phyloP scores from a whole-genome alignment of 2,329 filamentous ascomycete species.

The Monosporascus sp. region DNA sequence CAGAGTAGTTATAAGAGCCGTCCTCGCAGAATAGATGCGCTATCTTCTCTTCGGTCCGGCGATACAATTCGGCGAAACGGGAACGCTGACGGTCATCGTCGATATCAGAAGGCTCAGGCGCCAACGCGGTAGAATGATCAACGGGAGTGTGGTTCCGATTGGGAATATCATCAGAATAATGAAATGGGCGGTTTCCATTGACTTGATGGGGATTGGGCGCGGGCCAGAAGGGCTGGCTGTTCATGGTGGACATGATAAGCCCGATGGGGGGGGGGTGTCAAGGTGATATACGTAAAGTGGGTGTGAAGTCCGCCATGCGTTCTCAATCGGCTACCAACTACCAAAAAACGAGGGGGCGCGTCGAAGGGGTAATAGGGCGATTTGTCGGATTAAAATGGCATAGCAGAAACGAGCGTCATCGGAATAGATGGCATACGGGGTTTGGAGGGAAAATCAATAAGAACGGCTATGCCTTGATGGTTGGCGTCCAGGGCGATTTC shows the following conservation, averaged over 20 bases:
- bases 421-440: constrained; percentile 41
- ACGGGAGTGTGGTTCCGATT: constrained; percentile 46
- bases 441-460: constrained; percentile 37
- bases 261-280: constrained; percentile 39
- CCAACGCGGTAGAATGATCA: constrained; percentile 43
- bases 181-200: constrained; percentile 45
- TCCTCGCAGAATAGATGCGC: constrained; percentile 64
- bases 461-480: constrained; percentile 46
- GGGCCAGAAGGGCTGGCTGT: constrained; percentile 62
- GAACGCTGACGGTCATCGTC: constrained; percentile 68
- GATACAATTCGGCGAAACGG: constrained; percentile 73
- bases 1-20: constrained; percentile 45
- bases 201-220: constrained; percentile 47
- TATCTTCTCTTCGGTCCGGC: constrained; percentile 71
- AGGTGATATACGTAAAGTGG: constrained; percentile 34
- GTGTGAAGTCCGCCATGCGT: constrained; percentile 52
- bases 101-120: constrained; percentile 59
- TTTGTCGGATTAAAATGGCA: constrained; percentile 43
- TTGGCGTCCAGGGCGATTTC: constrained; percentile 42
- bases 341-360: constrained; percentile 40
- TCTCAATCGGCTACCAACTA: neutral
- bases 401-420: constrained; percentile 45
- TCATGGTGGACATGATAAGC: constrained; percentile 60
- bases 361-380: constrained; percentile 43
- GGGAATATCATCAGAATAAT: constrained; percentile 56